Base-by-base conservation (phyloP, 106 monocot species). In the Iris macrosiphon region DNA sequence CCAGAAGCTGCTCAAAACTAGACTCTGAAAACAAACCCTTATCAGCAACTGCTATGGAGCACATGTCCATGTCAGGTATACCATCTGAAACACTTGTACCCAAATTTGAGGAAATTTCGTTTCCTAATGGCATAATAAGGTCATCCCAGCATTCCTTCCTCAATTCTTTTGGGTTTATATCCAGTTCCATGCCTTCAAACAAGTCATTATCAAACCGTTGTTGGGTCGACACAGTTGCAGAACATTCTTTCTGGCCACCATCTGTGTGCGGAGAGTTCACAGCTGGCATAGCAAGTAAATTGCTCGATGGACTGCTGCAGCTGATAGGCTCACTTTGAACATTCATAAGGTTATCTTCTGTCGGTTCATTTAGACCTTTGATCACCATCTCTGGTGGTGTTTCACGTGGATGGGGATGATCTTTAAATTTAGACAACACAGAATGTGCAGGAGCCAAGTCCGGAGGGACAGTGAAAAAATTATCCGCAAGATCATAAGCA, bases 101-200 rank as follows among this genome's bases (percentile, higher is more conserved):
- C 23, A 80, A 57, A 62, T 60, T 66, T 28, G 72, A 54, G 62
- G 20, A 49, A 52, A 60, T 71, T 5, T 10, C 41, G 44, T 41
- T 52, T 19, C 39, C 40, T 3, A 44, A 29, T 31, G 71, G 60
- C 21, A 73, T 55, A 13, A 71, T 9, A 30, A 75, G 63, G 50
- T 75, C 78, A 56, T 88, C 84, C 72, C 78, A 88, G 30, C 47
- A 64, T 7, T 63, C 63, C 7, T 73, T 62, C 37, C 59, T 57
- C 18, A 71, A 45, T 21, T 46, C 40, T 37, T 27, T 51, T 10
- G 62, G 42, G 34, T 39, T 82, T 3, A 72, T 48, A 56, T 87
- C 83, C 33, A 87, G 57, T 22, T 74, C 76, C 52, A 88, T 70
- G 31, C 70, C 68, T 59, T 80, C 81, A 39, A 81, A 79, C 17